Percentiles rank a stretch among this genome's conserved stretches.
Evolutionary conservation across 768 basidiomycete genomes (phyloP).

Genomic region (Guyanaporus albipodus): DNA sequence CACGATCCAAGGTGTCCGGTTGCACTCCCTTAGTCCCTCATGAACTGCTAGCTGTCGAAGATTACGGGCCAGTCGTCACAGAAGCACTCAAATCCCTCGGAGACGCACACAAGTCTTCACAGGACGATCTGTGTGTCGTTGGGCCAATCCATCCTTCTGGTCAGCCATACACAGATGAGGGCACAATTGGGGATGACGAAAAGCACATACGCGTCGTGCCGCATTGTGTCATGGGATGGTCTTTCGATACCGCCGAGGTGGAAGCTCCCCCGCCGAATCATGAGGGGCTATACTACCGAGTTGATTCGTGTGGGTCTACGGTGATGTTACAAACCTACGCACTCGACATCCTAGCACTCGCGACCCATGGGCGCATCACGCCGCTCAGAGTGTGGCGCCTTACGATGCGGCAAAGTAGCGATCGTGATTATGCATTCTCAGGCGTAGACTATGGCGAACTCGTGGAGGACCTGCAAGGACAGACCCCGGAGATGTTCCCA

Average conservation of each 20-base stretch:
- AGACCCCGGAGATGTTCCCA: background rate
- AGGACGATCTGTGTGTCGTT: too few relatives aligned
- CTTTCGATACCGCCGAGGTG: background rate
- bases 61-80: too few relatives aligned
- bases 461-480: background rate
- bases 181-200: background rate
- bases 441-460: background rate
- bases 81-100: too few relatives aligned
- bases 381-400: too few relatives aligned
- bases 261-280: background rate
- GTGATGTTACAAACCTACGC: background rate
- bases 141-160: background rate
- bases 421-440: background rate
- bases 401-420: too few relatives aligned
- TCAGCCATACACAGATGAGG: background rate
- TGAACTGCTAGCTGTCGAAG: too few relatives aligned
- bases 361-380: background rate
- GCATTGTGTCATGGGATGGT: background rate
- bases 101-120: too few relatives aligned
- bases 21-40: background rate
- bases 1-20: background rate
- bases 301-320: background rate
- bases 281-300: background rate
- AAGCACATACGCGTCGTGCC: background rate
- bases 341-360: slow-evolving; percentile 1